Base-by-base conservation (phyloP, 139 green algal genomes). In the Closterium sp. region DNA sequence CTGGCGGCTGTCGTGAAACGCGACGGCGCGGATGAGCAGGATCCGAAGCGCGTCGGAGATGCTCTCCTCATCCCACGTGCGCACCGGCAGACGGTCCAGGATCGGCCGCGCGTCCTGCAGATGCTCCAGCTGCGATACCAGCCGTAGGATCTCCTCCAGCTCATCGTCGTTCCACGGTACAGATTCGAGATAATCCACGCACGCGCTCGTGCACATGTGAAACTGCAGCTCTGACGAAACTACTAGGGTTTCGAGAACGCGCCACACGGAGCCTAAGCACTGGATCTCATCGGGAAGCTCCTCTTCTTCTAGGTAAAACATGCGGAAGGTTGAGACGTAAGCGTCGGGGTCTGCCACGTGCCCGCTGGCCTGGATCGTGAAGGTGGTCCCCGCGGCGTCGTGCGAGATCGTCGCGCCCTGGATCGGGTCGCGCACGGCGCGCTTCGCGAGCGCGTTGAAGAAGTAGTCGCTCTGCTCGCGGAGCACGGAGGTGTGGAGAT, bases 401-500 rank as follows among this genome's bases (percentile, higher is more conserved):
- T 79, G 62, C 13, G 62, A 79, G 62, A 79, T 79, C 62, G 62
- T 79, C 85, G 85, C 85, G 85, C 28, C 28, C n/a, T 30, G 28
- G 28, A 30, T 31, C 85, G 85, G 28, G 28, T 87, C 85, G 28
- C 85, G n/a, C 85, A 87, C 28, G 28, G 85, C 85, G 85, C 85
- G 85, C 85, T 87, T 87, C 85, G 28, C 85, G 21, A 87, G 85
- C 85, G 85, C 28, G 85, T 87, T 87, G 85, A 87, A 87, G 85
- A 87, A 87, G 21, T 87, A 87, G n/a, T 87, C 85, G 85, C 85
- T 87, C 85, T 87, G 85, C 85, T 87, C 85, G 85, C 85, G 85
- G 10, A 87, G 85, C 85, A 87, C 85, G 85, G 28, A 32, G n/a
- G 28, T 87, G 85, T 87, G 85, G 19, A 87, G 85, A 31, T 87